Evolutionary conservation across 768 basidiomycete genomes (phyloP), one percentile per base, ranked within the genome.

Genomic region (Leucocoprinus birnbaumii): DNA sequence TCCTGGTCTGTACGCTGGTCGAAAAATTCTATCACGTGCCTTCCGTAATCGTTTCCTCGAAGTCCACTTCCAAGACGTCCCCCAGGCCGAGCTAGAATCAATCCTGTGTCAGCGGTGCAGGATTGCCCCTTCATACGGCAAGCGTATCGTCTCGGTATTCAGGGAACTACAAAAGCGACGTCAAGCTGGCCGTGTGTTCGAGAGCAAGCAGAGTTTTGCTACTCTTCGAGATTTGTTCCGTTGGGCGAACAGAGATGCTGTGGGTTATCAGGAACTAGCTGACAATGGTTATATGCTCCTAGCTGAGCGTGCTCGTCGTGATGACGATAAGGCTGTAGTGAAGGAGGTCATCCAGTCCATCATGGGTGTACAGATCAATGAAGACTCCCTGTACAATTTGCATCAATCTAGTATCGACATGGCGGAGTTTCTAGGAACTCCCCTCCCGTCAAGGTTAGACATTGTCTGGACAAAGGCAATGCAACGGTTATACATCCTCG

Each of bases 41-140:
- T 98, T 99, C 74, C 84, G 97, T 26, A 97, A 94, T 70, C 90
- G 97, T 5, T 98, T 98, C 71, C 81, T 99, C 16, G 97, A 99
- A 68, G 91, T 98, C 19, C 94, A 98, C 66, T 98, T 98, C 65
- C 89, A 92, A 51, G 96, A 99, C 61, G 95, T 98, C 0, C 97
- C 97, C 0, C 92, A 98, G 68, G 78, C 77, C 4, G 97, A 99
- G 67, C 75, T 98, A 42, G 93, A 98, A 70, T 89, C 85, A 2
- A 98, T 99, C 60, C 77, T 99, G n/a, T 91, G 87, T 62, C 87
- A 95, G 65, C 79, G 94, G 46, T 96, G 94, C 69, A 84, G 79
- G 47, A 98, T 98, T 51, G 91, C 97, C 0, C 96, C 94, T 0
- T 95, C 95, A 0, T 94, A 96, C 62, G 93, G 91, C 16, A 85